Conservation (phyloP, 345 rosid species). For the Dipteronia dyeriana region DNA sequence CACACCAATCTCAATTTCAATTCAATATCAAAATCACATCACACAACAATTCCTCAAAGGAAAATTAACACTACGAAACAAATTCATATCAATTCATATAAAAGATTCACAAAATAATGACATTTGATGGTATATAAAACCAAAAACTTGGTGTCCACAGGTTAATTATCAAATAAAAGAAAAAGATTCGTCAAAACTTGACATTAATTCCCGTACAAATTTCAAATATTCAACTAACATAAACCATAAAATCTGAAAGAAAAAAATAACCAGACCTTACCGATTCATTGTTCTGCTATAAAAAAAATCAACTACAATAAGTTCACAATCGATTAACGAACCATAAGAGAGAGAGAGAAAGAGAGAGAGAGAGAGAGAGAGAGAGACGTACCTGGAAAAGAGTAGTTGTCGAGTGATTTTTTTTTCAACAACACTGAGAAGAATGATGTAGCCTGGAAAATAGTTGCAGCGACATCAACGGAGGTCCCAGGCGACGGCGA, state of each 20-base stretch:
- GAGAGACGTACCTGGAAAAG: conserved; percentile 28
- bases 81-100: neutral
- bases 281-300: neutral
- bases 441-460: too few species aligned
- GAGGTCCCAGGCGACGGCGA: too few species aligned
- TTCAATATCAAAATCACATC: neutral
- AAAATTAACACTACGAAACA: neutral
- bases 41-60: neutral
- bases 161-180: neutral
- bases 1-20: neutral
- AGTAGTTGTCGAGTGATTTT: neutral
- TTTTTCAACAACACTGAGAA: too few species aligned
- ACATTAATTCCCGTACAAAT: neutral
- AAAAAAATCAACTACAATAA: neutral
- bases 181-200: neutral
- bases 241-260: neutral
- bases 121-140: neutral
- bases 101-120: neutral
- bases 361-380: too few species aligned
- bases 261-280: neutral
- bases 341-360: neutral
- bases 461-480: too few species aligned
- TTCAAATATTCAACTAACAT: neutral
- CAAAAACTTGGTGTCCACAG: neutral
- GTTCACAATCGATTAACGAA: neutral